Evolutionary conservation across 495 filamentous ascomycete species (phyloP).

Genomic region (Penicillium desertorum): DNA sequence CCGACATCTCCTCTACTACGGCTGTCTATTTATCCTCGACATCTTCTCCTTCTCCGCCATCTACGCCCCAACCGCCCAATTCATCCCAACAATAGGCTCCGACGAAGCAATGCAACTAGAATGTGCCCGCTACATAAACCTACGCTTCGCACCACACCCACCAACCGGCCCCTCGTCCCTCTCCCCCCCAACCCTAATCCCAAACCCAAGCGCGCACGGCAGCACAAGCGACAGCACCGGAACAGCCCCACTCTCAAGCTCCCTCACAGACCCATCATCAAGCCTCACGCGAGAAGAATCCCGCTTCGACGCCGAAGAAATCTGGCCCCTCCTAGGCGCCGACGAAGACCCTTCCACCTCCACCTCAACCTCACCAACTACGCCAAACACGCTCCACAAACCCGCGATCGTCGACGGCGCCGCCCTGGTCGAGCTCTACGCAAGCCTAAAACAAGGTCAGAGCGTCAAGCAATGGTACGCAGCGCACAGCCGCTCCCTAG

Average conservation of each 20-base stretch:
- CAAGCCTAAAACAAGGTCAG: constrained; percentile 71
- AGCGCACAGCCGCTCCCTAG: constrained; percentile 63
- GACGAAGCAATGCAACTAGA: constrained; percentile 74
- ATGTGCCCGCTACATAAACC: constrained; percentile 77
- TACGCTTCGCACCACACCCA: constrained; percentile 40
- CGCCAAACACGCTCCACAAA: constrained; percentile 3
- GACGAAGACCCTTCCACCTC: constrained; percentile 13
- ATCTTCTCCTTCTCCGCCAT: constrained; percentile 90
- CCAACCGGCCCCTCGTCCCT: constrained; percentile 28
- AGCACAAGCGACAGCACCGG: constrained; percentile 13
- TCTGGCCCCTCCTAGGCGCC: constrained; percentile 45
- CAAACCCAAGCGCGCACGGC: constrained; percentile 12
- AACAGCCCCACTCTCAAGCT: constrained; percentile 18
- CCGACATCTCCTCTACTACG: constrained; percentile 86
- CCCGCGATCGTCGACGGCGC: constrained; percentile 38
- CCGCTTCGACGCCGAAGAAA: constrained; percentile 41
- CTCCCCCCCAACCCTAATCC: constrained; percentile 14
- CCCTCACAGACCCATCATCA: constrained; percentile 22
- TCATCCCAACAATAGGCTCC: constrained; percentile 69
- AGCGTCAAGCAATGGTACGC: constrained; percentile 80
- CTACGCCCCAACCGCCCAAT: constrained; percentile 78
- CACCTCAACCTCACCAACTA: constrained; percentile 7
- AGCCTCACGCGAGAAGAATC: constrained; percentile 26
- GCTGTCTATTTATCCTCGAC: constrained; percentile 81
- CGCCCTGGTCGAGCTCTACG: constrained; percentile 63